phyloP scores from a whole-genome alignment of 768 basidiomycete species.

The Calocybe gangraenosa region DNA sequence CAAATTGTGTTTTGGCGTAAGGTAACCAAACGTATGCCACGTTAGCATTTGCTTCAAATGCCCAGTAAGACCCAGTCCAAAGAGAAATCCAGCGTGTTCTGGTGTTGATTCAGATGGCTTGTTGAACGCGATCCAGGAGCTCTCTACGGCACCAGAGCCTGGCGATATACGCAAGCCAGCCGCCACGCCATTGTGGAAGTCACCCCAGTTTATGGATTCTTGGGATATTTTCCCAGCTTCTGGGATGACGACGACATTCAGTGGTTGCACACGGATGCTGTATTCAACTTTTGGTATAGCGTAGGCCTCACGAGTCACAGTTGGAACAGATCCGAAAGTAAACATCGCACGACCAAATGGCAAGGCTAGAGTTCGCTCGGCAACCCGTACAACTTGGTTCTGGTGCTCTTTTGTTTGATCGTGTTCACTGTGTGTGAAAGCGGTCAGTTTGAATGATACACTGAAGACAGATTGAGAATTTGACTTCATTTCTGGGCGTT shows the following conservation, averaged over 20 bases:
- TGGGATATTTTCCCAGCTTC: slow-evolving; percentile 68
- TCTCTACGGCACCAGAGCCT: slow-evolving; percentile 72
- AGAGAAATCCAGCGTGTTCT: slow-evolving; percentile 94
- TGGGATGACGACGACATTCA: slow-evolving; percentile 58
- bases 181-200: slow-evolving; percentile 96
- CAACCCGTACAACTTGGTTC: slow-evolving; percentile 71
- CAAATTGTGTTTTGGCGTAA: slow-evolving; percentile 94
- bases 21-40: slow-evolving; percentile 93
- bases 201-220: slow-evolving; percentile 87
- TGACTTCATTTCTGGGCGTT: slow-evolving; percentile 69
- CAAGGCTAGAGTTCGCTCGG: slow-evolving; percentile 85
- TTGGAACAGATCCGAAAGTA: slow-evolving; percentile 78
- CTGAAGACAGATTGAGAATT: slow-evolving; percentile 20
- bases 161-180: slow-evolving; percentile 84
- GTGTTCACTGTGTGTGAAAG: slow-evolving; percentile 56
- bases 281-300: slow-evolving; percentile 78
- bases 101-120: slow-evolving; percentile 87
- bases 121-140: slow-evolving; percentile 96
- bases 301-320: slow-evolving; percentile 75
- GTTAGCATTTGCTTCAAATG: slow-evolving; percentile 87
- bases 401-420: slow-evolving; percentile 88
- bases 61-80: slow-evolving; percentile 88
- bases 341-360: slow-evolving; percentile 91
- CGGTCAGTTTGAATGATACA: slow-evolving; percentile 1
- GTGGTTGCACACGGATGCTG: slow-evolving; percentile 67